Evolutionary conservation across 441 rosid genomes (phyloP).

Genomic region (Geranium incanum): DNA sequence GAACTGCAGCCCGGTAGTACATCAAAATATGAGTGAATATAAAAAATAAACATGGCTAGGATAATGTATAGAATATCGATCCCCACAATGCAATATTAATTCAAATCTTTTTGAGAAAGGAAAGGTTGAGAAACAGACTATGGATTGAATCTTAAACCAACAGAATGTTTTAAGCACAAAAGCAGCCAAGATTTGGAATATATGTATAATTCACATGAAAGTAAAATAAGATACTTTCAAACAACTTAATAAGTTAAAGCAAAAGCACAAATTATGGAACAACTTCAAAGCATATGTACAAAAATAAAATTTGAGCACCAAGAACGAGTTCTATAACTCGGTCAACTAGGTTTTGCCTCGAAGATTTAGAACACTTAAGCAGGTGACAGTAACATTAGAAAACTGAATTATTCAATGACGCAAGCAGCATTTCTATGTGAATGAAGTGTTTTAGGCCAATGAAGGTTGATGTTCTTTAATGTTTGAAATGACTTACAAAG

Average conservation of each 20-base stretch:
- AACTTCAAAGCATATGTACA: too few relatives aligned
- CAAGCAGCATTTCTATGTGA: too few relatives aligned
- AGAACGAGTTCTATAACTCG: too few relatives aligned
- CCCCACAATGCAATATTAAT: neutral
- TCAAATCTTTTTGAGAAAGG: neutral
- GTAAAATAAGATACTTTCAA: too few relatives aligned
- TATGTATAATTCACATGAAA: too few relatives aligned
- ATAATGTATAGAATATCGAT: conserved; percentile 5
- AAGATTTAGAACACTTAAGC: neutral
- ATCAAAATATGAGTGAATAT: conserved; percentile 1
- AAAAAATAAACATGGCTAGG: neutral
- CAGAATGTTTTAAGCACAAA: neutral
- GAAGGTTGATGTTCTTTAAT: neutral
- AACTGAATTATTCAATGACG: neutral
- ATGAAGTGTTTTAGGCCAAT: neutral
- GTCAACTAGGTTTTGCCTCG: too few relatives aligned
- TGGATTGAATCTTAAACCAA: neutral
- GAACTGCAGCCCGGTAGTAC: conserved; percentile 46
- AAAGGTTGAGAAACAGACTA: neutral
- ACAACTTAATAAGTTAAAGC: too few relatives aligned
- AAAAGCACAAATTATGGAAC: too few relatives aligned
- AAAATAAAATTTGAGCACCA: too few relatives aligned
- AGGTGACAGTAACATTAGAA: neutral
- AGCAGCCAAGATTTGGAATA: too few relatives aligned
- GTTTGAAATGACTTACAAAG: conserved; percentile 42